A percentile compares a stretch with the other conserved stretches of the same genome.
Conservation (phyloP, 225 moss, liverwort and hornwort species). For the Polytrichum formosum region DNA sequence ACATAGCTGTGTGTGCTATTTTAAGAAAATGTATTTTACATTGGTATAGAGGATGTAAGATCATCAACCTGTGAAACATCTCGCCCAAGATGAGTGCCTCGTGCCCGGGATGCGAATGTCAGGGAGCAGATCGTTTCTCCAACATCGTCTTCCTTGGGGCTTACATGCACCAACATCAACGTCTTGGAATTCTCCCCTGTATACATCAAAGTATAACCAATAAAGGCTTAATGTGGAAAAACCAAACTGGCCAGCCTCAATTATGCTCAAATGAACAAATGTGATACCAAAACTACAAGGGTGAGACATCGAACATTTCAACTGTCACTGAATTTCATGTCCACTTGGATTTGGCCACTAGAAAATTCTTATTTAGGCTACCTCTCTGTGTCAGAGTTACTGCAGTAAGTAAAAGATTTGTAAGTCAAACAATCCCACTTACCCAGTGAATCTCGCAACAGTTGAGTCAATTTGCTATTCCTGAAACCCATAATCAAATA, state of each 20-base stretch:
- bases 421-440: neutral
- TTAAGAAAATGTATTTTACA: too few species aligned
- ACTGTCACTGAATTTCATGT: neutral
- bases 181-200: constrained; percentile 23
- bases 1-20: too few species aligned
- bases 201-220: neutral
- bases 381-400: too few species aligned
- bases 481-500: constrained; percentile 4
- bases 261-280: too few species aligned
- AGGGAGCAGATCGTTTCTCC: constrained; percentile 21
- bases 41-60: too few species aligned
- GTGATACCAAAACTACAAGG: neutral
- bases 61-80: constrained; percentile 14
- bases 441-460: constrained; percentile 25
- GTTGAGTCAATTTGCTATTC: constrained; percentile 26
- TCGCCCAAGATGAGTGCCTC: constrained; percentile 15
- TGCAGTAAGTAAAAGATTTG: too few species aligned
- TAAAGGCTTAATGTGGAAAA: too few species aligned
- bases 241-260: too few species aligned
- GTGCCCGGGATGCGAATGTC: constrained; percentile 13
- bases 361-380: too few species aligned
- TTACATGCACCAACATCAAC: constrained; percentile 23
- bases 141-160: constrained; percentile 19
- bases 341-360: too few species aligned
- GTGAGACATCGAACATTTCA: neutral